Percentiles rank a stretch among this genome's conserved stretches.
These are phyloP conservation scores for Lecanicillium sp. DNA, from an alignment of 2,329 filamentous ascomycete genomes.

Conservation along the genomic window DNA sequence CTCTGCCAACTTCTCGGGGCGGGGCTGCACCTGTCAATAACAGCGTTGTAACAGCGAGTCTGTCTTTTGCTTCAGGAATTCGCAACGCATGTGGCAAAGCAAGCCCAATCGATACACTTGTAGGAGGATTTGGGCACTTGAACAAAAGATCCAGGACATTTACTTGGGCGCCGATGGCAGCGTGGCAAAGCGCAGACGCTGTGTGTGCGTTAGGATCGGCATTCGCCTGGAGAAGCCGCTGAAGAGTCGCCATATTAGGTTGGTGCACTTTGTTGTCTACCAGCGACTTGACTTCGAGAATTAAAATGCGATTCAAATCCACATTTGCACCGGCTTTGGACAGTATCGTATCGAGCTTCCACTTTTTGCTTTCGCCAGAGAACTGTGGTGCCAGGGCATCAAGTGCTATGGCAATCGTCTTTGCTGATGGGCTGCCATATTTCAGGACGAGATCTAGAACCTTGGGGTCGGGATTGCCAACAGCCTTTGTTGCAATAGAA, in stretches of 20 bases:
- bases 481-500: constrained; percentile 32
- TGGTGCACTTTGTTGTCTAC: constrained; percentile 27
- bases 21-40: constrained; percentile 43
- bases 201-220: constrained; percentile 49
- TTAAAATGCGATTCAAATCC: constrained; percentile 36
- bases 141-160: constrained; percentile 43
- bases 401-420: constrained; percentile 36
- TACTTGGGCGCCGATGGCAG: constrained; percentile 37
- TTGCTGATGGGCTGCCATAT: constrained; percentile 34
- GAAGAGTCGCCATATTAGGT: constrained; percentile 35
- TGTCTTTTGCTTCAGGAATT: constrained; percentile 42
- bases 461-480: constrained; percentile 35
- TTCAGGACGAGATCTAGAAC: constrained; percentile 40
- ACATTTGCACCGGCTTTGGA: constrained; percentile 33
- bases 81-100: constrained; percentile 46
- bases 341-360: constrained; percentile 42
- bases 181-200: constrained; percentile 41
- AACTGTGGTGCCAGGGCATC: constrained; percentile 34
- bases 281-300: constrained; percentile 41
- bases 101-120: constrained; percentile 33
- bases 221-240: constrained; percentile 39
- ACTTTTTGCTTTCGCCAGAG: constrained; percentile 36
- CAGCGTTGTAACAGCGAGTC: constrained; percentile 40
- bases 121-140: constrained; percentile 25
- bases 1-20: constrained; percentile 39